Base-by-base conservation (phyloP, 257 asterid genomes). In the Agastache rugosa region DNA sequence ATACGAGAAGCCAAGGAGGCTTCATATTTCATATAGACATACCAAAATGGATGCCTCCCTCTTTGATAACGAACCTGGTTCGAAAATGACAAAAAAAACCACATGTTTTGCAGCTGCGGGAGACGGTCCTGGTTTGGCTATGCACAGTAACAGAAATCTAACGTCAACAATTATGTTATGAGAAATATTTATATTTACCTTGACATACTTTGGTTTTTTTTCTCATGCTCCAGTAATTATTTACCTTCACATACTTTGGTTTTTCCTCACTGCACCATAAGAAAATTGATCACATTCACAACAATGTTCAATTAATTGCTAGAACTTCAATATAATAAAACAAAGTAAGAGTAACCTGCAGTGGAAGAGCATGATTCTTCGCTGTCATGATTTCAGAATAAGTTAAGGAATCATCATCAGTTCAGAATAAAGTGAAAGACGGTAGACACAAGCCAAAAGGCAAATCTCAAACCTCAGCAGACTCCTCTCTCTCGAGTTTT, bases 341-440 rank as follows among this genome's bases (percentile, higher is more conserved):
- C 14, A 42, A 53, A 53, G 51, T 25, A 20, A 60, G 31, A 35
- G 63, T 48, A 55, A 91, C 97, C 97, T 86, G 96, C 89, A 60
- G 87, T 75, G 34, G 91, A 82, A 61, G 92, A 80, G 84, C 89
- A 83, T 65, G 97, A 89, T 77, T 91, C 97, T 73, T 91, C 96
- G 55, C 97, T 91, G 93, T 71, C 53, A 71, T 69, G 77, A 47
- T 75, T 74, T 69, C 75, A 63, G 37, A 56, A 66, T 47, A 72
- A 63, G 75, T 41, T 55, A 75, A 14, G 39, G 55, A 69, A 67
- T 37, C 35, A 48, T 37, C 67, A 66, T 81, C 72, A 74, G 86
- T 82, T 37, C 27, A 54, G 34, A 66, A 53, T 48, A 67, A 48
- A 70, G 75, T 39, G 75, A 62, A 73, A 67, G 41, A 63, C 19